These are phyloP conservation scores for Termitomyces sp. DNA, from an alignment of 768 basidiomycete species.

Conservation along the genomic window DNA sequence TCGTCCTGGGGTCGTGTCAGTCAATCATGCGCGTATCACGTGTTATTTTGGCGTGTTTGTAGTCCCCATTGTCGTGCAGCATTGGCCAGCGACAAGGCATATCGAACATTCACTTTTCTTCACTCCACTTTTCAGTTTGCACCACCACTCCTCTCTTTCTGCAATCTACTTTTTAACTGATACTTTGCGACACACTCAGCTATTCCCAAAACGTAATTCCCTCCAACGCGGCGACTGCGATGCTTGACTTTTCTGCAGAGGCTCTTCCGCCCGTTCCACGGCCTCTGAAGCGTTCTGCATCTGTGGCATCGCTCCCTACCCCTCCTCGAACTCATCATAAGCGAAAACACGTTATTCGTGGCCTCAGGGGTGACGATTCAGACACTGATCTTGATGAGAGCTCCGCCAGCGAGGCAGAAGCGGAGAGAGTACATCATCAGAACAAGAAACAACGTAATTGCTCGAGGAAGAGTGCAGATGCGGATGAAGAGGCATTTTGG, in stretches of 20 bases:
- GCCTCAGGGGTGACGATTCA: constrained; percentile 36
- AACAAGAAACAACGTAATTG: constrained; percentile 37
- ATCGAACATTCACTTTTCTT: neutral
- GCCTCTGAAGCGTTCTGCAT: constrained; percentile 58
- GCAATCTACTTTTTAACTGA: neutral
- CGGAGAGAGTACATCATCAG: constrained; percentile 12
- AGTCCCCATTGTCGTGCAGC: neutral
- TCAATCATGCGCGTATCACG: neutral
- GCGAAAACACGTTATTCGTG: constrained; percentile 29
- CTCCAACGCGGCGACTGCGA: constrained; percentile 1
- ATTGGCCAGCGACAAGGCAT: neutral
- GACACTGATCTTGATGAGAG: constrained; percentile 35
- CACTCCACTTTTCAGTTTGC: neutral
- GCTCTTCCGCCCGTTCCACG: constrained; percentile 27
- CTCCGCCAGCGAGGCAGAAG: constrained; percentile 26
- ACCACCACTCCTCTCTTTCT: neutral
- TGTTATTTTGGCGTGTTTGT: neutral
- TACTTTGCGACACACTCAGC: neutral
- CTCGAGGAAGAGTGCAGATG: constrained; percentile 25
- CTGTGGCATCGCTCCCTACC: constrained; percentile 59
- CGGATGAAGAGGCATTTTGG: constrained; percentile 53
- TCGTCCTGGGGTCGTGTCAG: neutral
- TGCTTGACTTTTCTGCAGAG: constrained; percentile 30
- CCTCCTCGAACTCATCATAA: constrained; percentile 57
- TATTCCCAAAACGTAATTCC: constrained; percentile 6